Evolutionary conservation across 371 early-diverging fungal species (phyloP), one percentile per base, ranked within the genome.

Genomic region (Mucor mucedo): DNA sequence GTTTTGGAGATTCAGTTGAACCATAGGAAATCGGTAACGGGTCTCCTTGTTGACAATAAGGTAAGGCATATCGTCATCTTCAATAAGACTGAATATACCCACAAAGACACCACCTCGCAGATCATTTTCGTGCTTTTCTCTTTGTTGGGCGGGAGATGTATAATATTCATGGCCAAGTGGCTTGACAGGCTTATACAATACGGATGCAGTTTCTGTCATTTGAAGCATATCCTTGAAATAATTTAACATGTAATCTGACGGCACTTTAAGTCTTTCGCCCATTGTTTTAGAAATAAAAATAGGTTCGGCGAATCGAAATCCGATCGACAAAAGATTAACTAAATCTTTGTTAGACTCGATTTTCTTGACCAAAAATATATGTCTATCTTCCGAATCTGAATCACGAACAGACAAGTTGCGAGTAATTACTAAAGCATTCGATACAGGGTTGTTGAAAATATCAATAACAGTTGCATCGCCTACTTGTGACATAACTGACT

Each of bases 281-380:
- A 81, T 81, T 5, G 69, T 72, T 55, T 71, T 66, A 0, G 81
- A 69, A 30, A 81, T 81, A 52, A 72, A 78, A 2, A 55, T 35
- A 6, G 78, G 68, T 21, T 78, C 78, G 0, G 77, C 76, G 62
- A 81, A 81, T 30, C 81, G 68, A 57, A 66, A 81, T 2, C 81
- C 81, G 29, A 58, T 62, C 0, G 75, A 65, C 9, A 77, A 54
- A 33, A 78, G 48, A n/a, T 73, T 66, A 5, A 63, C 40, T 4
- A 70, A 40, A 8, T 65, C 70, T 52, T 69, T 74, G 28, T 70
- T 59, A 3, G 52, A 62, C 16, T 62, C 55, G 4, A 76, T 50
- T 3, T 65, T 64, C 32, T 65, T 70, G 6, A 81, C 78, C 13
- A 81, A 41, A 29, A 78, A 75, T 13, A 81, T 67, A 30, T 81